Conservation (phyloP, 2,329 filamentous ascomycete genomes). For the Harringtonia aguacate region DNA sequence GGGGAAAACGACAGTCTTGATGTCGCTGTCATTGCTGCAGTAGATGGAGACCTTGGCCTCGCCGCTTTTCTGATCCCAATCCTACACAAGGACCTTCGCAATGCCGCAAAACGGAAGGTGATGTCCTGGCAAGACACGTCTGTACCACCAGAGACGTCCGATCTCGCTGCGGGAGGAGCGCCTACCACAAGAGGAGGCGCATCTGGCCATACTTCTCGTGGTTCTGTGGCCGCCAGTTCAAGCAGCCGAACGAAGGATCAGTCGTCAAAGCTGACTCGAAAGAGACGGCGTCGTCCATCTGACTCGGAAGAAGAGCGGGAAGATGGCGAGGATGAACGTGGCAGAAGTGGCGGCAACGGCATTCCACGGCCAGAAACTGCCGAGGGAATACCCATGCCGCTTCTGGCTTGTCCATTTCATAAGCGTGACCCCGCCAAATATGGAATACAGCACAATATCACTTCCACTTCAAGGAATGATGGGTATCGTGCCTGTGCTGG, state of each 20-base stretch:
- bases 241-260: conserved; percentile 1
- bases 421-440: conserved; percentile 16
- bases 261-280: conserved; percentile 7
- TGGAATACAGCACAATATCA: conserved; percentile 12
- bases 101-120: conserved; percentile 13
- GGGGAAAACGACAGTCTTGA: conserved; percentile 15
- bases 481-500: conserved; percentile 17
- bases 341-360: conserved; percentile 5
- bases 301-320: conserved; percentile 8
- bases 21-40: conserved; percentile 13
- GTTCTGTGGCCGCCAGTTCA: background rate
- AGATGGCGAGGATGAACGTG: conserved; percentile 11
- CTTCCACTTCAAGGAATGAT: conserved; percentile 10
- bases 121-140: conserved; percentile 13
- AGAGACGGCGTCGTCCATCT: conserved; percentile 11
- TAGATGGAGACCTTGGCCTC: conserved; percentile 14
- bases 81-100: conserved; percentile 12
- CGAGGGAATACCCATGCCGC: conserved; percentile 1
- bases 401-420: conserved; percentile 18
- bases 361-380: background rate
- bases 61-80: conserved; percentile 15
- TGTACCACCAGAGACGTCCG: background rate
- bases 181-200: background rate
- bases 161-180: background rate
- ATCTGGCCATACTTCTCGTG: background rate